Conservation (phyloP, 257 asterid genomes). For the Plantago major region DNA sequence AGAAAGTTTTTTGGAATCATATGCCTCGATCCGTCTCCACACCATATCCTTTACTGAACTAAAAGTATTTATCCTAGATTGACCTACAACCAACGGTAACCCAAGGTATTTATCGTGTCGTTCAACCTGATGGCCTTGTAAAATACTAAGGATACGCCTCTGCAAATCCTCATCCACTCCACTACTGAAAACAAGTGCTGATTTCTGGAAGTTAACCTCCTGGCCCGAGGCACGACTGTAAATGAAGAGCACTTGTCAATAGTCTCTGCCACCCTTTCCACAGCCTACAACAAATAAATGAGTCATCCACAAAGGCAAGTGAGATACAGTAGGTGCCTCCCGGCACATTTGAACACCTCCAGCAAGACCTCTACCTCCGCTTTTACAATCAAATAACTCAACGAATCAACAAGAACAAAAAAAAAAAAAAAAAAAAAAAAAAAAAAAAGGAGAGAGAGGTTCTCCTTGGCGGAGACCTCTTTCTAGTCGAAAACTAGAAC, state of each 20-base stretch:
- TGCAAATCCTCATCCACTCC: not conserved
- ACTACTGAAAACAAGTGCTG: not conserved
- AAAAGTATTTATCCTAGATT: not conserved
- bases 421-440: not conserved
- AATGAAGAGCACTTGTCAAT: too few relatives aligned
- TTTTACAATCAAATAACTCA: too few relatives aligned
- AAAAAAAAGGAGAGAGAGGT: not conserved
- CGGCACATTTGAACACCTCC: not conserved
- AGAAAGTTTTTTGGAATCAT: not conserved
- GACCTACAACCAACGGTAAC: too few relatives aligned
- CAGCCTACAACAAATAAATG: not conserved
- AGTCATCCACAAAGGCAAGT: not conserved
- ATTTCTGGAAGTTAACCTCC: not conserved
- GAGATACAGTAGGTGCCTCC: not conserved
- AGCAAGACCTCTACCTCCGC: too few relatives aligned
- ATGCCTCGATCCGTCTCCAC: not conserved
- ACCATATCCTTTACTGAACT: not conserved
- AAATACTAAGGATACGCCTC: not conserved
- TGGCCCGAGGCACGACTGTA: not conserved
- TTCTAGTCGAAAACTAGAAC: not conserved
- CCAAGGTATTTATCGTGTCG: not conserved
- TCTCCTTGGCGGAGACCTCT: constrained; percentile 5
- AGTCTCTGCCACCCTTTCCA: too few relatives aligned
- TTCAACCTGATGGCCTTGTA: not conserved
- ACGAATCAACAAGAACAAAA: too few relatives aligned